A percentile compares a stretch with the other conserved stretches of the same genome.
Conservation (phyloP, 192 early-diverging fungal species). For the Glomus cerebriforme region DNA sequence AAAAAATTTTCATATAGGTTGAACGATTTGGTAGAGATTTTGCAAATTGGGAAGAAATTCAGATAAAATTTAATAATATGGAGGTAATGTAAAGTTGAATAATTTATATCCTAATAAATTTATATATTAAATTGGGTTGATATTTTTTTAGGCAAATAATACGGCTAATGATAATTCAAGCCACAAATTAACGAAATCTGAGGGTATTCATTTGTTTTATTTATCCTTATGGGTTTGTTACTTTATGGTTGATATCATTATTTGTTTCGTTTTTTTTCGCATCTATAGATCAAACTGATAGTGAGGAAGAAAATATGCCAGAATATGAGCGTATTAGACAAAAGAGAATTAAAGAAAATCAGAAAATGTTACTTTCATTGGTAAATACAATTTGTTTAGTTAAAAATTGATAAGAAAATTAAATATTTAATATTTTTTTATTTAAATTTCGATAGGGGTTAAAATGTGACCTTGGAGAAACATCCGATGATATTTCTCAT, state of each 20-base stretch:
- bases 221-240: neutral
- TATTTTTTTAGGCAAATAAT: neutral
- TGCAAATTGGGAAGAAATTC: conserved; percentile 78
- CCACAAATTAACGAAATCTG: neutral
- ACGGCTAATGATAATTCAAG: too few relatives aligned
- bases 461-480: conserved; percentile 79
- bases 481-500: conserved; percentile 71
- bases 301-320: conserved; percentile 48
- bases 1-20: conserved; percentile 38
- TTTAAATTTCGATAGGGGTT: conserved; percentile 53
- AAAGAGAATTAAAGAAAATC: conserved; percentile 63
- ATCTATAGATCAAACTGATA: conserved; percentile 7
- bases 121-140: neutral
- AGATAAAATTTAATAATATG: conserved; percentile 49
- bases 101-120: too few relatives aligned
- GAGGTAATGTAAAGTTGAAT: conserved; percentile 9
- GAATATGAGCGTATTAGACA: conserved; percentile 61
- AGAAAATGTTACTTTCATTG: conserved; percentile 56
- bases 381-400: conserved; percentile 36
- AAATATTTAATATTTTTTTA: conserved; percentile 9
- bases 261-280: neutral
- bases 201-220: neutral
- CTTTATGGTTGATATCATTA: neutral
- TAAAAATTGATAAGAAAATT: neutral
- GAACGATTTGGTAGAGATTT: conserved; percentile 86